phyloP scores from a whole-genome alignment of 2,329 filamentous ascomycete genomes.

The Dryadomyces quercus-mongolicae region DNA sequence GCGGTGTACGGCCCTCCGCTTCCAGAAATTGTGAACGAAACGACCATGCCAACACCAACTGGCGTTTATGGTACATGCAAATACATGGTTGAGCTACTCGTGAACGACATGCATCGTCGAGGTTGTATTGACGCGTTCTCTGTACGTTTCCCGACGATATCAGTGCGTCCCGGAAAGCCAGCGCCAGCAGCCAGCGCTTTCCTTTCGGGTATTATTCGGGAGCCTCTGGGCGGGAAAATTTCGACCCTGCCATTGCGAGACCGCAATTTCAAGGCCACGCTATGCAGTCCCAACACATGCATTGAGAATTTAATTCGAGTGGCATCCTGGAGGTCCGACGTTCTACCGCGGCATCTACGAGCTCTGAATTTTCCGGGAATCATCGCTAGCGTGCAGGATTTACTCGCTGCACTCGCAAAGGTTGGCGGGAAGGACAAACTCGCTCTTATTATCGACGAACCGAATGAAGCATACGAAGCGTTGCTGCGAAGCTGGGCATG shows the following conservation, averaged over 20 bases:
- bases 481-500: slow-evolving; percentile 50
- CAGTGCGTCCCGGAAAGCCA: slow-evolving; percentile 46
- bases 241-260: slow-evolving; percentile 40
- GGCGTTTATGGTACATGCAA: slow-evolving; percentile 53
- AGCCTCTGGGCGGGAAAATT: slow-evolving; percentile 42
- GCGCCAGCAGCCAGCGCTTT: slow-evolving; percentile 52
- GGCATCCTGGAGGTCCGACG: slow-evolving; percentile 23
- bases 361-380: slow-evolving; percentile 47
- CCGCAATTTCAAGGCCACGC: slow-evolving; percentile 36
- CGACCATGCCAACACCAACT: slow-evolving; percentile 43
- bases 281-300: slow-evolving; percentile 40
- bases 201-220: slow-evolving; percentile 50
- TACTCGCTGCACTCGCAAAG: slow-evolving; percentile 44
- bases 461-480: slow-evolving; percentile 38
- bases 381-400: slow-evolving; percentile 44
- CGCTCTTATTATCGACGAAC: slow-evolving; percentile 39
- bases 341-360: slow-evolving; percentile 32
- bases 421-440: slow-evolving; percentile 43
- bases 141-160: slow-evolving; percentile 49
- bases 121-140: slow-evolving; percentile 45
- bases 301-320: slow-evolving; percentile 40
- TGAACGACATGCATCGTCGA: slow-evolving; percentile 51
- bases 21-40: slow-evolving; percentile 37
- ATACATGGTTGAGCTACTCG: slow-evolving; percentile 45
- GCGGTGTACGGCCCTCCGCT: slow-evolving; percentile 51